Evolutionary conservation across 306 rosid species (phyloP).

Genomic region (Quercus glauca): DNA sequence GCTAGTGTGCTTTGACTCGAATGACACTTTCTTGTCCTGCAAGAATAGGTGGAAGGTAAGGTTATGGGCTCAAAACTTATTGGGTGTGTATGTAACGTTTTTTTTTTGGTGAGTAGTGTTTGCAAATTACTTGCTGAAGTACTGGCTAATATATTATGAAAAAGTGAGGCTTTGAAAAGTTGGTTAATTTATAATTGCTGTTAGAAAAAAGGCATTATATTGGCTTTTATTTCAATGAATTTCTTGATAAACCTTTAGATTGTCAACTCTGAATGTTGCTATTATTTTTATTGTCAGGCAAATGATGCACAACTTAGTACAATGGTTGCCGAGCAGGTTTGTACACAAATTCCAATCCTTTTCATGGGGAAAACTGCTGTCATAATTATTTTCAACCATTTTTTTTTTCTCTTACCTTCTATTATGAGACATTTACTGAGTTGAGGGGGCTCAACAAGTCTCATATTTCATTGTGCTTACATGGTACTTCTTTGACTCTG

Average conservation of each 20-base stretch:
- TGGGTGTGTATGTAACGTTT: no score
- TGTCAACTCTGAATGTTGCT: slow-evolving; percentile 25
- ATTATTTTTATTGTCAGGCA: slow-evolving; percentile 57
- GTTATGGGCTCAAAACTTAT: no score
- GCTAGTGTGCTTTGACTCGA: no score
- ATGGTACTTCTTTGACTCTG: slow-evolving; percentile 24
- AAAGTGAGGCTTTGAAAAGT: no score
- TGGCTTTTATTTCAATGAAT: background rate
- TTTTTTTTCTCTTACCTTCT: slow-evolving; percentile 2
- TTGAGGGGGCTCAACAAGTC: background rate
- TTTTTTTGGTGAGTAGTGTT: no score
- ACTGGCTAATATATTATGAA: no score
- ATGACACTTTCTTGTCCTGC: no score
- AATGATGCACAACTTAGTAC: slow-evolving; percentile 99
- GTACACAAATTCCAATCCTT: background rate
- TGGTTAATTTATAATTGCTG: no score
- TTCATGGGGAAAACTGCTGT: slow-evolving; percentile 7
- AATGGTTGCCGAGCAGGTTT: slow-evolving; percentile 96
- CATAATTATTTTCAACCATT: slow-evolving; percentile 5
- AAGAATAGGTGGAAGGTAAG: no score
- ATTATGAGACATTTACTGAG: slow-evolving; percentile 18
- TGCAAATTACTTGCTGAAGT: no score
- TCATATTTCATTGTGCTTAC: slow-evolving; percentile 25
- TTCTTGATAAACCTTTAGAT: slow-evolving; percentile 1
- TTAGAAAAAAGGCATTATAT: background rate